phyloP scores from a whole-genome alignment of 768 basidiomycete species.

The Suillus tomentosus region DNA sequence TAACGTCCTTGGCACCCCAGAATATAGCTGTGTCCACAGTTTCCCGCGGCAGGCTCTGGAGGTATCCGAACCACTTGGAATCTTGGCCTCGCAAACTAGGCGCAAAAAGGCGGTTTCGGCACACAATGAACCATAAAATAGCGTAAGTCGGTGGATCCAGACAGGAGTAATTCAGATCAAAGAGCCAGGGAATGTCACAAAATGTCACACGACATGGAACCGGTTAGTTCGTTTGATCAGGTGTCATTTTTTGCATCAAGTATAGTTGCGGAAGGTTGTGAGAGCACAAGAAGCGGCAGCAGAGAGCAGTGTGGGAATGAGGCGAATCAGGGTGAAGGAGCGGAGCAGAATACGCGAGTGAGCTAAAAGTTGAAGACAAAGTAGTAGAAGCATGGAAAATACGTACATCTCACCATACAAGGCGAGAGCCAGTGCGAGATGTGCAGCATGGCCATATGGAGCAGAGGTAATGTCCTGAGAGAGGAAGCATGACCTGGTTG shows the following conservation, averaged over 20 bases:
- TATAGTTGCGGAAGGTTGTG: neutral
- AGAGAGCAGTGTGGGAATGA: conserved; percentile 2
- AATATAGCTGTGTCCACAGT: conserved; percentile 61
- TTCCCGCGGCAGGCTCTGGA: conserved; percentile 60
- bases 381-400: conserved; percentile 9
- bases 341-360: conserved; percentile 13
- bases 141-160: neutral
- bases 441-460: conserved; percentile 59
- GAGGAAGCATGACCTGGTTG: conserved; percentile 56
- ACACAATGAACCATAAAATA: neutral
- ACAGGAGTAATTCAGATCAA: neutral
- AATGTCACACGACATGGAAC: neutral
- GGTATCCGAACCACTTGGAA: conserved; percentile 67
- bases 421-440: conserved; percentile 62
- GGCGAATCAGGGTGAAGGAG: conserved; percentile 1
- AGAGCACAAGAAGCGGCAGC: neutral
- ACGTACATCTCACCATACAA: conserved; percentile 68
- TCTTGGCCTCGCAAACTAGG: conserved; percentile 46
- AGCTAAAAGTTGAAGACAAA: conserved; percentile 1
- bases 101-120: neutral
- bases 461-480: conserved; percentile 43
- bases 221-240: conserved; percentile 18
- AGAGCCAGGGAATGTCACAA: neutral
- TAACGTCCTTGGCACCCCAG: conserved; percentile 45
- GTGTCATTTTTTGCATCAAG: conserved; percentile 5